Conservation (phyloP, 257 asterid species). For the Echites panduratus region DNA sequence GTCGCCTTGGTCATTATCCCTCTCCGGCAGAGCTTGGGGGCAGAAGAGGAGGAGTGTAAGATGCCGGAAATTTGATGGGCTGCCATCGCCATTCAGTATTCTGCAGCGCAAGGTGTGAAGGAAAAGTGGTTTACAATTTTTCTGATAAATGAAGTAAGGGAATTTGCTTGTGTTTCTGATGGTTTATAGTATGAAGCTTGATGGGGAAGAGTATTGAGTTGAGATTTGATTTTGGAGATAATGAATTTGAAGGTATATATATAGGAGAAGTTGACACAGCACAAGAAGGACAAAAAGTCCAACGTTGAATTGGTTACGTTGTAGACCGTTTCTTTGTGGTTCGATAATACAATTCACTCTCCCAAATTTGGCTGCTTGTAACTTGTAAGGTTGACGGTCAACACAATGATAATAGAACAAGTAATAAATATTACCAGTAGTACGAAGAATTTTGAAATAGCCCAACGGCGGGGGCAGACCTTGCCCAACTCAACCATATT, state of each 20-base stretch:
- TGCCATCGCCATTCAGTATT: slow-evolving; percentile 23
- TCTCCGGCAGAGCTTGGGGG: background rate
- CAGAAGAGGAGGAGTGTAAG: background rate
- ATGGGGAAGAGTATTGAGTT: background rate
- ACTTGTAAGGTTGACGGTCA: too few relatives aligned
- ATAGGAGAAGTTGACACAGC: too few relatives aligned
- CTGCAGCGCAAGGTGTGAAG: background rate
- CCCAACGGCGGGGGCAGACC: background rate
- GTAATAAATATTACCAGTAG: background rate
- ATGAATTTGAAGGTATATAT: too few relatives aligned
- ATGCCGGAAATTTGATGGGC: slow-evolving; percentile 8
- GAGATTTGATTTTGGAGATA: too few relatives aligned
- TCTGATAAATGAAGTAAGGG: background rate
- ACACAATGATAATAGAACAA: background rate
- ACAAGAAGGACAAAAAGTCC: too few relatives aligned
- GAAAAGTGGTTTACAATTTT: too few relatives aligned
- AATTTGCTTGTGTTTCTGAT: background rate
- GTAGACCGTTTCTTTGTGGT: too few relatives aligned
- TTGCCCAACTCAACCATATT: background rate
- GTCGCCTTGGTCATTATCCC: background rate
- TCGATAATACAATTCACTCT: too few relatives aligned
- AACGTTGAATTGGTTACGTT: too few relatives aligned
- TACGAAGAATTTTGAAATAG: background rate
- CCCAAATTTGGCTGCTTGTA: too few relatives aligned
- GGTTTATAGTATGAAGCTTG: background rate